A percentile compares a stretch with the other conserved stretches of the same genome.
Evolutionary conservation across 2,329 filamentous ascomycete species (phyloP).

Genomic region (Teratosphaeria gauchensis): DNA sequence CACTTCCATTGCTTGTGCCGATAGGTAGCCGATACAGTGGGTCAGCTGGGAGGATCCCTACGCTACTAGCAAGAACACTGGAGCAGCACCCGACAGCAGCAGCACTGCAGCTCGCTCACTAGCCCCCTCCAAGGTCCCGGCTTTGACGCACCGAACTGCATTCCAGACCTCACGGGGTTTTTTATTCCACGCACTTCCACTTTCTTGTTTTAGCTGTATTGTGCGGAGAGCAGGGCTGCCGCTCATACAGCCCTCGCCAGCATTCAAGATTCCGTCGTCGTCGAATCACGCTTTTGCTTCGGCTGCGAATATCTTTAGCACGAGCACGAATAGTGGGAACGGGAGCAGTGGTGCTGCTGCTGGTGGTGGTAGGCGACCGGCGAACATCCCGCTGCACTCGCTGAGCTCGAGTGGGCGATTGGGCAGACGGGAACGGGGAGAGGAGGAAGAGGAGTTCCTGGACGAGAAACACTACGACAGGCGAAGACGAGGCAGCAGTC

Average conservation of each 20-base stretch:
- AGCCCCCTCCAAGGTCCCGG: not conserved
- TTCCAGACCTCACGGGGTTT: not conserved
- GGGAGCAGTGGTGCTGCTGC: too few relatives aligned
- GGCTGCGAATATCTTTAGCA: slow-evolving; percentile 28
- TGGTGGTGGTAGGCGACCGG: slow-evolving; percentile 37
- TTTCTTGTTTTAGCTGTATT: not conserved
- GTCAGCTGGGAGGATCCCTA: not conserved
- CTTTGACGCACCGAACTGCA: not conserved
- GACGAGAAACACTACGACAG: slow-evolving; percentile 42
- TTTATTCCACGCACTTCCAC: not conserved
- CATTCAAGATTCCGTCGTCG: slow-evolving; percentile 64
- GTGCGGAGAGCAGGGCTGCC: not conserved
- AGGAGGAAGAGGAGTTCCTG: slow-evolving; percentile 11
- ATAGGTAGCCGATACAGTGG: not conserved
- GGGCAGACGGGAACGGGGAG: slow-evolving; percentile 26
- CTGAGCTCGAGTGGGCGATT: slow-evolving; percentile 42
- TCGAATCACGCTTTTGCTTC: slow-evolving; percentile 27
- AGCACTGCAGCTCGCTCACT: not conserved
- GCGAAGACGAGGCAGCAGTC: slow-evolving; percentile 31
- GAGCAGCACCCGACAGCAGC: not conserved
- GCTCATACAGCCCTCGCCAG: slow-evolving; percentile 43
- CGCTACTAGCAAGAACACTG: not conserved
- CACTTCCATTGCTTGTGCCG: not conserved
- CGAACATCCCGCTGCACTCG: slow-evolving; percentile 80
- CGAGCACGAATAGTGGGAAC: slow-evolving; percentile 39